Base-by-base conservation (phyloP, 2,329 filamentous ascomycete species). In the Leptographium lundbergii region DNA sequence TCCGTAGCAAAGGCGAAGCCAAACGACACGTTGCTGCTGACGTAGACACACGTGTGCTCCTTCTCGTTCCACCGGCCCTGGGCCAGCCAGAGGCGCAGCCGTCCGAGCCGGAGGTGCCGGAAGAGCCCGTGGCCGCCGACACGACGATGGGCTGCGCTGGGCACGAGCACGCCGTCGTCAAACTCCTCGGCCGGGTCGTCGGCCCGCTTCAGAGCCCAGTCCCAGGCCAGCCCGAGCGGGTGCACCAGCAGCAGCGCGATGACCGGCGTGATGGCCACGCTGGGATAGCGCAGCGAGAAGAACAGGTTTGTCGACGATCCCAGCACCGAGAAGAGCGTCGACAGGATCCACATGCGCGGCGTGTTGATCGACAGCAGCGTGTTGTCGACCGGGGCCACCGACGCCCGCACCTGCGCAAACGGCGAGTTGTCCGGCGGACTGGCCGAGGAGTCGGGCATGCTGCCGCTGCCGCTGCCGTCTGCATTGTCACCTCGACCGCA, bases 1-100 rank as follows among this genome's bases (percentile, higher is more conserved):
- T 94, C 89, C 32, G 89, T 94, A 9, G 89, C 89, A 72, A 94
- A 94, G 29, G 89, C 89, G 71, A 94, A 94, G 2, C 89, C 89
- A 69, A 94, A 94, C 24, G 89, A 90, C 50, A 94, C 88, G 68
- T 94, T 94, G 73, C 88, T 92, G 75, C 87, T 90, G 65, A 94
- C 89, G 66, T 94, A 94, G 57, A 94, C 88, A 68, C 89, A 94
- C 50, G 86, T 88, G 70, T 94, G 89, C 69, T 94, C 89, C 69
- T 94, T 94, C 68, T 91, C 86, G 68, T 94, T 94, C 89, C 89
- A 94, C 42, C 75, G 78, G 3, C 89, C 89, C 71, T 92, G 89
- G 1, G 84, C 85, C 32, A 92, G 75, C 88, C 89, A 94, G 42
- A 87, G 75, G 54, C 88, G 82, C 60, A 85, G 68, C 4, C 78